Evolutionary conservation across 2,329 filamentous ascomycete species (phyloP).

Genomic region (Fusarium sp.): DNA sequence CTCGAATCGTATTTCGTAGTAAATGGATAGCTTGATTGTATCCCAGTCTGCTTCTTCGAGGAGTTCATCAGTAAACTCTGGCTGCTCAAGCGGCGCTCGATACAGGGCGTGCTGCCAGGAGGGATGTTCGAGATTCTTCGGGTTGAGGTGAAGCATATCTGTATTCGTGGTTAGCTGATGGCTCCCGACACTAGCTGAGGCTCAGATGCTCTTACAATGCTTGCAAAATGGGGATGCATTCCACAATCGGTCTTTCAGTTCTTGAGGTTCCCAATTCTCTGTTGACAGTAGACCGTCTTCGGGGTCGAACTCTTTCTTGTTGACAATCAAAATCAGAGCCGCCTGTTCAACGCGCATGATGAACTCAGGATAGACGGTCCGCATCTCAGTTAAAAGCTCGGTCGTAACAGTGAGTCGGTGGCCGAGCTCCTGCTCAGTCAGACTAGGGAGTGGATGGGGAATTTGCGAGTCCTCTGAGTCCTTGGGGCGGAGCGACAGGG

Average conservation of each 20-base stretch:
- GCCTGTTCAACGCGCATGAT: too few species aligned
- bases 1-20: not conserved
- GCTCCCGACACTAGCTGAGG: fast-evolving
- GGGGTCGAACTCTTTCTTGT: too few species aligned
- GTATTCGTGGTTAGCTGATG: not conserved
- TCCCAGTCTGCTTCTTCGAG: not conserved
- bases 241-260: fast-evolving
- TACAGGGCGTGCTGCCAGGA: not conserved
- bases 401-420: fast-evolving
- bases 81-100: too few species aligned
- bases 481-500: too few species aligned
- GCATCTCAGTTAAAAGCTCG: too few species aligned
- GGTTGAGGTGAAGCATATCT: not conserved
- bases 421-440: too few species aligned
- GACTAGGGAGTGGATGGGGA: too few species aligned
- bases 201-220: not conserved
- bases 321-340: too few species aligned
- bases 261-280: too few species aligned
- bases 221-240: not conserved
- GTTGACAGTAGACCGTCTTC: too few species aligned
- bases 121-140: fast-evolving
- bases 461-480: fast-evolving
- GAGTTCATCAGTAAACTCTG: not conserved
- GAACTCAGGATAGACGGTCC: too few species aligned
- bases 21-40: fast-evolving